These are phyloP conservation scores for Pontederia paniculata DNA, from an alignment of 176 grass and related monocot species.

Conservation along the genomic window DNA sequence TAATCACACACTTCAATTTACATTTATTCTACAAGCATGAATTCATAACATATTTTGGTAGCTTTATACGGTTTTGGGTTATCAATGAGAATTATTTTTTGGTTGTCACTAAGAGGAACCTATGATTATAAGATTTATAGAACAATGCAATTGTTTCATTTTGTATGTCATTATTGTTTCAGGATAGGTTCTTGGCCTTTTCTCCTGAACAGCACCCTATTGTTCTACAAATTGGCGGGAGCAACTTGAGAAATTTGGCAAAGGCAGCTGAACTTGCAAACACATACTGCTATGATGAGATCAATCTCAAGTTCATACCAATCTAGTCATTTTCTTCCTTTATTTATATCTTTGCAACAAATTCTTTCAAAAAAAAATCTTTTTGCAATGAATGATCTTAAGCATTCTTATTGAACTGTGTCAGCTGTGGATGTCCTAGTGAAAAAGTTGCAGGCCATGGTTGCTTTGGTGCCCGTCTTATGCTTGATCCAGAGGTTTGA, in stretches of 20 bases:
- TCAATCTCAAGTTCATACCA: conserved; percentile 74
- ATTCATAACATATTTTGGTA: too few species aligned
- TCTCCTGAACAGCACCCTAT: conserved; percentile 77
- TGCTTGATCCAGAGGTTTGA: conserved; percentile 89
- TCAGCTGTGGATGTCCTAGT: conserved; percentile 86
- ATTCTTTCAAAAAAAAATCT: too few species aligned
- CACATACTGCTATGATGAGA: conserved; percentile 77
- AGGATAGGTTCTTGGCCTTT: conserved; percentile 95
- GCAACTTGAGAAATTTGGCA: conserved; percentile 75
- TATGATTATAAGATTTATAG: neutral
- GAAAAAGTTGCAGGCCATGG: conserved; percentile 85
- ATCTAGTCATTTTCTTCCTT: conserved; percentile 3
- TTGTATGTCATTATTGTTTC: conserved; percentile 18
- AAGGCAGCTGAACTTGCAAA: conserved; percentile 87
- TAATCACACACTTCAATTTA: too few species aligned
- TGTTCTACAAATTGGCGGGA: conserved; percentile 88
- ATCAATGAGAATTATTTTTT: neutral
- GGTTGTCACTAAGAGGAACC: neutral
- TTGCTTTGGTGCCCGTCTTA: conserved; percentile 89
- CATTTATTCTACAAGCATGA: too few species aligned
- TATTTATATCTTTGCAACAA: too few species aligned
- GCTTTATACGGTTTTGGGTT: too few species aligned
- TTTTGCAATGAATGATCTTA: conserved; percentile 13
- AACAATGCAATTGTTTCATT: neutral
- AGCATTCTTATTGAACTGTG: conserved; percentile 13